A percentile compares a stretch with the other conserved stretches of the same genome.
These are phyloP conservation scores for Alternaria brassicae DNA, from an alignment of 2,329 filamentous ascomycete species.

Conservation along the genomic window DNA sequence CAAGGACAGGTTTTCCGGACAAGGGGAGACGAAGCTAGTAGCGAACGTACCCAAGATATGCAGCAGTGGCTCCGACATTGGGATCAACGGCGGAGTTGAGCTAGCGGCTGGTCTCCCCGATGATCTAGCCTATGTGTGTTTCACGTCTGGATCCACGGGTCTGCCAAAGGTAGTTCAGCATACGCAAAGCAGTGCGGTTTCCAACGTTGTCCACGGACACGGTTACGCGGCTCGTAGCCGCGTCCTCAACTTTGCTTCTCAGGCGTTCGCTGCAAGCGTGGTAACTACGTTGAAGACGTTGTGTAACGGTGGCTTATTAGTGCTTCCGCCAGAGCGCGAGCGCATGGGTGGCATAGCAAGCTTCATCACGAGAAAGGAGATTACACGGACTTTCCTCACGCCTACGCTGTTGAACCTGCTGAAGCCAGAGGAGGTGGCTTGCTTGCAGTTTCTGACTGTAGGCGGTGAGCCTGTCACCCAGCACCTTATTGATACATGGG, in stretches of 20 bases:
- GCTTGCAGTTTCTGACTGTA: slow-evolving; percentile 6
- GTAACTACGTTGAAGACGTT: slow-evolving; percentile 9
- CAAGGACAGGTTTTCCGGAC: not conserved
- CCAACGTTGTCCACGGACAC: slow-evolving; percentile 4
- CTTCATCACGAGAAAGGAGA: slow-evolving; percentile 8
- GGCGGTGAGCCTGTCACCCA: slow-evolving; percentile 6
- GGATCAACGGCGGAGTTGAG: not conserved
- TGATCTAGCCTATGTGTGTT: slow-evolving; percentile 51
- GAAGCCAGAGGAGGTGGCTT: slow-evolving; percentile 5
- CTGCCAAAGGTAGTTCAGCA: slow-evolving; percentile 53
- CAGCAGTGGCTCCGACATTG: not conserved
- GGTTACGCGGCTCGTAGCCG: slow-evolving; percentile 1
- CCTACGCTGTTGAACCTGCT: slow-evolving; percentile 4
- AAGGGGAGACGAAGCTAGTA: not conserved
- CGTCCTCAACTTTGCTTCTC: slow-evolving; percentile 11
- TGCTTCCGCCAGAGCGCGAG: slow-evolving; percentile 8
- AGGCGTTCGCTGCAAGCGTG: slow-evolving; percentile 4
- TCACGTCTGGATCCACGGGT: slow-evolving; percentile 57
- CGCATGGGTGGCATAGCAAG: slow-evolving; percentile 10
- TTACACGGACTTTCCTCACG: slow-evolving; percentile 7
- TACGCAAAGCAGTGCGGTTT: slow-evolving; percentile 13
- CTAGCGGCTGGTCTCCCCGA: slow-evolving; percentile 2
- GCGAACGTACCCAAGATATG: not conserved
- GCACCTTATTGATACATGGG: slow-evolving; percentile 9
- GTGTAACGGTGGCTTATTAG: slow-evolving; percentile 4